A percentile compares a stretch with the other conserved stretches of the same genome.
Conservation (phyloP, 441 rosid genomes). For the Euphorbia celastroides region DNA sequence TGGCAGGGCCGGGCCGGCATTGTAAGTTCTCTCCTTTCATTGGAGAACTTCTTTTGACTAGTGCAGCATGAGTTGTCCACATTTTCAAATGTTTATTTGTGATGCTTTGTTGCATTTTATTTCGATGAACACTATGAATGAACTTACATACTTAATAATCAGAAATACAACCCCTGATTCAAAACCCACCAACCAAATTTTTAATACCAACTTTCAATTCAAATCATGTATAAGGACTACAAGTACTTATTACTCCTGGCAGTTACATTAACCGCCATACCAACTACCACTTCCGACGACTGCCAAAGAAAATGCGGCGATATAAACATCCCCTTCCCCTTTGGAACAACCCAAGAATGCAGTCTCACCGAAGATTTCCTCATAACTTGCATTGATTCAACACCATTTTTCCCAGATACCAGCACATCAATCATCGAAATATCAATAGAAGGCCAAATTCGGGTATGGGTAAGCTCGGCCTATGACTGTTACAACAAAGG, state of each 20-base stretch:
- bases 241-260: background rate
- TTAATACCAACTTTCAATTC: background rate
- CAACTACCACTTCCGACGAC: background rate
- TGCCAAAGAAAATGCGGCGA: constrained; percentile 8
- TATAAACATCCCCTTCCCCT: constrained; percentile 8
- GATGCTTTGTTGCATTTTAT: too few species aligned
- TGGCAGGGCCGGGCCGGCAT: too few species aligned
- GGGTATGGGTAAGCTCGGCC: background rate
- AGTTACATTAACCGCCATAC: background rate
- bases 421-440: background rate
- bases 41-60: too few species aligned
- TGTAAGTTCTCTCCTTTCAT: too few species aligned
- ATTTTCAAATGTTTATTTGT: too few species aligned
- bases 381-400: background rate
- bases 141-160: too few species aligned
- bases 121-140: too few species aligned
- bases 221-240: background rate
- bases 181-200: too few species aligned
- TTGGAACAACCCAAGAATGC: constrained; percentile 6
- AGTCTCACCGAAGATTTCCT: background rate
- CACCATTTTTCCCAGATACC: background rate
- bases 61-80: too few species aligned
- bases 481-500: constrained; percentile 3
- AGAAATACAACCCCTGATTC: too few species aligned
- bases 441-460: constrained; percentile 1